Evolutionary conservation across 805 yeast genomes (phyloP).

Genomic region (Starmerella vaccinii): DNA sequence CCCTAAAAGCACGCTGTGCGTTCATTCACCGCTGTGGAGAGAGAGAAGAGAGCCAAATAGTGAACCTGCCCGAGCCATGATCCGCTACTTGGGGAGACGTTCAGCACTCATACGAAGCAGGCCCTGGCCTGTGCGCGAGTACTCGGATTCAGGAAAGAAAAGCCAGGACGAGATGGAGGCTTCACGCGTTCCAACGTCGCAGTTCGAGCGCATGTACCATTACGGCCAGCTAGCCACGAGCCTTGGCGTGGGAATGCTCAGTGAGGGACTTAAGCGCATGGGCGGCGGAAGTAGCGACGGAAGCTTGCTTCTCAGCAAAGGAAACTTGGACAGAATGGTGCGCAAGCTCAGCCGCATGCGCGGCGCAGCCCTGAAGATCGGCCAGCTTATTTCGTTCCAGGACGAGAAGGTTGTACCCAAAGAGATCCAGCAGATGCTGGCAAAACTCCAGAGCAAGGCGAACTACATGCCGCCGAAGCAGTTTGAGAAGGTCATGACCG

Average conservation of each 20-base stretch:
- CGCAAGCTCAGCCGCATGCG: constrained; percentile 85
- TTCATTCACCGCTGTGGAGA: too few species aligned
- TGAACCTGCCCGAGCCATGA: not conserved
- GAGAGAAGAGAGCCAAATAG: too few species aligned
- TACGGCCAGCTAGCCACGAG: constrained; percentile 90
- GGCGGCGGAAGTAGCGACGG: constrained; percentile 31
- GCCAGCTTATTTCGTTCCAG: constrained; percentile 95
- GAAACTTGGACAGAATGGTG: constrained; percentile 79
- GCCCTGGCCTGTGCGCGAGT: not conserved
- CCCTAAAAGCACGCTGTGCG: too few species aligned
- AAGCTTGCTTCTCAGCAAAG: constrained; percentile 59
- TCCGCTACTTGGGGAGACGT: not conserved
- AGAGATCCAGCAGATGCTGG: constrained; percentile 69
- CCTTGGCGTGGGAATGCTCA: constrained; percentile 72
- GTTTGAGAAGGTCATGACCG: constrained; percentile 59
- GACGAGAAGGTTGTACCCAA: constrained; percentile 75
- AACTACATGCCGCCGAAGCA: constrained; percentile 95
- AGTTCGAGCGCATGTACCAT: constrained; percentile 83
- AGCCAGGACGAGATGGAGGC: constrained; percentile 38
- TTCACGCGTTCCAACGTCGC: constrained; percentile 74
- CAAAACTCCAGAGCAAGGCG: constrained; percentile 85
- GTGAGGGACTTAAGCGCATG: constrained; percentile 61
- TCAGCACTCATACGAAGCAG: not conserved
- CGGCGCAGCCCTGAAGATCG: constrained; percentile 96
- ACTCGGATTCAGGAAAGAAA: not conserved